A percentile compares a stretch with the other conserved stretches of the same genome.
Evolutionary conservation across 2,329 filamentous ascomycete species (phyloP).

Genomic region (Aspergillus aculeatus): DNA sequence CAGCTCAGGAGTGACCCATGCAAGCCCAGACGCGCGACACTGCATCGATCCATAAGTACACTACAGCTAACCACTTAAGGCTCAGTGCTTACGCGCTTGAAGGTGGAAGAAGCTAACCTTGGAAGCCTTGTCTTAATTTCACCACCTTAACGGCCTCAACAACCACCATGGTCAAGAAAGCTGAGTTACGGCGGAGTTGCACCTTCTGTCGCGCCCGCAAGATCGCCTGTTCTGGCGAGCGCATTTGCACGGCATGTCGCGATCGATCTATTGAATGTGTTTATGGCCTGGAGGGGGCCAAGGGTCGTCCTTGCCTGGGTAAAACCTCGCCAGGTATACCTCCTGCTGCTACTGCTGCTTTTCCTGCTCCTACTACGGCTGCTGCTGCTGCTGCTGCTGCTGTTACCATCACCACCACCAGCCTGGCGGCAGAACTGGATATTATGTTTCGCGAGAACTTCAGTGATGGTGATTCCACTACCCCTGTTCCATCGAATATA

Average conservation of each 20-base stretch:
- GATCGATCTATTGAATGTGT: constrained; percentile 3
- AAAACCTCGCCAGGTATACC: neutral
- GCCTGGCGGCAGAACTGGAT: constrained; percentile 1
- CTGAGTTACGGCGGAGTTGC: constrained; percentile 4
- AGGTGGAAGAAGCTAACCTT: neutral
- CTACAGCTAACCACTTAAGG: neutral
- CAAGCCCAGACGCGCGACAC: no score
- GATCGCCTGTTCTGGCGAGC: constrained; percentile 5
- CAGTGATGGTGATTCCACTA: neutral
- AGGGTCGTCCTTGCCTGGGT: neutral
- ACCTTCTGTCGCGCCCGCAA: constrained; percentile 6
- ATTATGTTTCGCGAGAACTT: constrained; percentile 5
- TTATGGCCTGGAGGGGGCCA: neutral
- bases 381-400: neutral
- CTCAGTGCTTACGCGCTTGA: neutral
- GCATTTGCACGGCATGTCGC: constrained; percentile 3
- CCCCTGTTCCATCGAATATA: neutral
- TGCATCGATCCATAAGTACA: no score
- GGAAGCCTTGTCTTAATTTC: neutral
- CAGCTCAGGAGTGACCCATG: no score
- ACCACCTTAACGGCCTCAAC: neutral
- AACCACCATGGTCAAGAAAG: neutral
- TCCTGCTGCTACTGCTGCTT: neutral
- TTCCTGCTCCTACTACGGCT: neutral
- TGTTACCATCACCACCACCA: neutral